phyloP scores from a whole-genome alignment of 192 early-diverging fungal genomes.

The Coemansia erecta region DNA sequence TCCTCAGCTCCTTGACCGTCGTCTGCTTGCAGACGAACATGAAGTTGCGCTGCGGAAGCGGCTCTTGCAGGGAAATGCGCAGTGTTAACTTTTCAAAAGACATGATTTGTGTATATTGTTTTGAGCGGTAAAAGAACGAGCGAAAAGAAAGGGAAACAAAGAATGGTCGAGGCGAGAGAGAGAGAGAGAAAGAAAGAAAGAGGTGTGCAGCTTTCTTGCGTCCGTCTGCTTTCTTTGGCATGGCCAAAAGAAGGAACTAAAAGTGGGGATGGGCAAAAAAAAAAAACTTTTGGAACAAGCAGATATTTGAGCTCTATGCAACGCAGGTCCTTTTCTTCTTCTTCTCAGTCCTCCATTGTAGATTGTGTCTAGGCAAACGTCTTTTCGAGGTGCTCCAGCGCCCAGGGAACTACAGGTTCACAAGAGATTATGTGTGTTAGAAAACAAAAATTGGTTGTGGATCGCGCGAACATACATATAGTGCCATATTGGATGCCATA shows the following conservation, averaged over 20 bases:
- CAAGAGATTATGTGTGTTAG: background rate
- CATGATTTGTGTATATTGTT: background rate
- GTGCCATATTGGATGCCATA: too few relatives aligned
- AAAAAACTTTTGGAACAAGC: background rate
- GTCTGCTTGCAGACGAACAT: conserved; percentile 29
- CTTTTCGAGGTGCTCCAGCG: conserved; percentile 50
- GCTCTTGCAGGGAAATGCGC: conserved; percentile 19
- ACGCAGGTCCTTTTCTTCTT: too few relatives aligned
- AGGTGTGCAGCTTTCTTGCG: background rate
- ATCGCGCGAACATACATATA: too few relatives aligned
- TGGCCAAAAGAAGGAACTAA: background rate
- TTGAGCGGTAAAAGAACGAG: background rate
- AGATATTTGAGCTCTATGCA: too few relatives aligned
- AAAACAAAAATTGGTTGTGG: background rate
- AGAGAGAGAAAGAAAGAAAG: background rate
- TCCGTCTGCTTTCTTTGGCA: background rate
- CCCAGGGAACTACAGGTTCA: conserved; percentile 45
- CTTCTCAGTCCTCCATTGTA: too few relatives aligned
- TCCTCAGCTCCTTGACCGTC: conserved; percentile 33
- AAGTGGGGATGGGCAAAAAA: background rate
- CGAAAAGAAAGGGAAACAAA: background rate
- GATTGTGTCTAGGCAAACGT: conserved; percentile 19
- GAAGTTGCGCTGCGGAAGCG: conserved; percentile 31
- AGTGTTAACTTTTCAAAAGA: conserved; percentile 7
- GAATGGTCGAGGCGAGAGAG: background rate